Evolutionary conservation across 345 rosid species (phyloP).

Genomic region (Abelmoschus esculentus): DNA sequence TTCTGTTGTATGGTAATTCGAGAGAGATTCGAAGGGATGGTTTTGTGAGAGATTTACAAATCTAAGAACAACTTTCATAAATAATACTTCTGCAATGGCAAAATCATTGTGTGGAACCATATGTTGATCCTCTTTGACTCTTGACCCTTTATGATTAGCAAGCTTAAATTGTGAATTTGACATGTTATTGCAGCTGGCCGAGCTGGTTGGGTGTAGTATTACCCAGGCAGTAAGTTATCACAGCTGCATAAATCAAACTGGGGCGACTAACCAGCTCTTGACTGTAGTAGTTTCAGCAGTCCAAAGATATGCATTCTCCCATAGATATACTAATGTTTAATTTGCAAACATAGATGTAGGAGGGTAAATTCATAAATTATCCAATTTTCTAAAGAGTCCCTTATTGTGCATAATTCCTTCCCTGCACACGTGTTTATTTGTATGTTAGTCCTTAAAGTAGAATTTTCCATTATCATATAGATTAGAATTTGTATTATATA

Average conservation of each 20-base stretch:
- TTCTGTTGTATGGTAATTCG: conserved; percentile 23
- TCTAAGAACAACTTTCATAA: neutral
- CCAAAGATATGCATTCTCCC: conserved; percentile 46
- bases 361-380: too few species aligned
- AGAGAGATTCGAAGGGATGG: conserved; percentile 13
- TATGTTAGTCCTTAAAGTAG: too few species aligned
- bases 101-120: neutral
- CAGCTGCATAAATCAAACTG: conserved; percentile 54
- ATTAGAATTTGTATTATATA: too few species aligned
- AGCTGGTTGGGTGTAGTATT: conserved; percentile 70
- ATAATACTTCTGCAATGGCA: neutral
- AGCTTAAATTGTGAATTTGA: neutral
- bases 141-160: neutral
- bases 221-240: conserved; percentile 66
- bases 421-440: too few species aligned
- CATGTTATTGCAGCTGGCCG: conserved; percentile 70
- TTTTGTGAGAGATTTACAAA: neutral
- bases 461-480: too few species aligned
- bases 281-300: conserved; percentile 49
- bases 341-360: too few species aligned
- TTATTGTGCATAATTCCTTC: too few species aligned
- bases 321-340: conserved; percentile 16
- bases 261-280: conserved; percentile 67
- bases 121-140: neutral
- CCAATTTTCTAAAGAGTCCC: too few species aligned